Percentiles rank a stretch among this genome's conserved stretches.
These are phyloP conservation scores for Penicillium olsonii DNA, from an alignment of 2,329 filamentous ascomycete genomes.

Conservation along the genomic window DNA sequence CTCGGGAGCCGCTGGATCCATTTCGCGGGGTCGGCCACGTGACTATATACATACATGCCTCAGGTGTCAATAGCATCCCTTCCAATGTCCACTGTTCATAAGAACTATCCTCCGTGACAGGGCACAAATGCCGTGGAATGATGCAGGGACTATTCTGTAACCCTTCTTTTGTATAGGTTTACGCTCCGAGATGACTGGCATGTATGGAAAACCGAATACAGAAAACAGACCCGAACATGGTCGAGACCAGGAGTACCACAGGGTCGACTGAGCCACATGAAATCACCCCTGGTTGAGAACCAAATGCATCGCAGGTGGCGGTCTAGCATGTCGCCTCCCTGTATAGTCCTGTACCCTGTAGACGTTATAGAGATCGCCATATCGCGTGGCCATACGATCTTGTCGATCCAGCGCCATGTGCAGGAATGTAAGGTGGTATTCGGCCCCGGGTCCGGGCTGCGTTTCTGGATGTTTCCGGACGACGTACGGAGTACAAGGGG, in stretches of 20 bases:
- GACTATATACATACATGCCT: neutral
- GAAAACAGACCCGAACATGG: conserved; percentile 2
- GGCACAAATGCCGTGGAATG: neutral
- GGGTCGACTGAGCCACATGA: conserved; percentile 1
- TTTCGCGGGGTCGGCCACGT: conserved; percentile 14
- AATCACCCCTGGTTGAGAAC: conserved; percentile 1
- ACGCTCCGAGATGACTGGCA: conserved; percentile 1
- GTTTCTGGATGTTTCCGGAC: conserved; percentile 21
- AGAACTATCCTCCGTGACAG: no score
- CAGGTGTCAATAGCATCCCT: no score
- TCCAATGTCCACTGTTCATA: no score
- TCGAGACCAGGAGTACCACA: neutral
- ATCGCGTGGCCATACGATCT: conserved; percentile 24
- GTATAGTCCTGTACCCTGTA: neutral
- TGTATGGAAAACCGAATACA: neutral
- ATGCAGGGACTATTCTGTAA: neutral
- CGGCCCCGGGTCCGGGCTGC: conserved; percentile 6
- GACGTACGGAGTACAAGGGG: conserved; percentile 4
- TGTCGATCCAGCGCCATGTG: conserved; percentile 20
- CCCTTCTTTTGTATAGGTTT: neutral
- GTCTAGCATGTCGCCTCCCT: no score
- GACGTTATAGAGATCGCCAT: conserved; percentile 9
- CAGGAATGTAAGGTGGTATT: conserved; percentile 14
- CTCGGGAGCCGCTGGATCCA: conserved; percentile 12
- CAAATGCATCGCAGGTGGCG: neutral